A percentile compares a stretch with the other conserved stretches of the same genome.
These are phyloP conservation scores for Ananas comosus DNA, from an alignment of 176 grass and related monocot species.

Conservation along the genomic window DNA sequence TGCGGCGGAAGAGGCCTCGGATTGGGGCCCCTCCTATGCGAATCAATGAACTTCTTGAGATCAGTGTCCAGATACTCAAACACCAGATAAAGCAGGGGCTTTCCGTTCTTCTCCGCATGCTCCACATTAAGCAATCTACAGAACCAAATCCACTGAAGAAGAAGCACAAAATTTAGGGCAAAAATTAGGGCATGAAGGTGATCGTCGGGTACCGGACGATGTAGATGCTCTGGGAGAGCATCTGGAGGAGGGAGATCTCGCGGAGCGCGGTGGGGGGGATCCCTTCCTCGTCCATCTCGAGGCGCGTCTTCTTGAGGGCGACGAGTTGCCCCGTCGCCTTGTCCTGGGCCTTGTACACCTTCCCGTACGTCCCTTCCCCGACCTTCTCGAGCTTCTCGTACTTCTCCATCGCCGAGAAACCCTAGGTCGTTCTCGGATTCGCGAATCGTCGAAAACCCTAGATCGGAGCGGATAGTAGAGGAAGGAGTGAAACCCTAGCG, in stretches of 20 bases:
- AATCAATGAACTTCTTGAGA: constrained; percentile 85
- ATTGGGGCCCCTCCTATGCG: constrained; percentile 32
- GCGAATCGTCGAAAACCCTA: not conserved
- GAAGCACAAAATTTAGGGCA: not conserved
- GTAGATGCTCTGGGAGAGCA: constrained; percentile 84
- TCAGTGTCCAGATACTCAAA: constrained; percentile 92
- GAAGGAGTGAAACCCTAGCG: constrained; percentile 1
- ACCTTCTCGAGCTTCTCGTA: constrained; percentile 99
- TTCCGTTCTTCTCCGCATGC: constrained; percentile 60
- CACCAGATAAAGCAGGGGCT: constrained; percentile 75
- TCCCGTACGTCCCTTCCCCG: constrained; percentile 48
- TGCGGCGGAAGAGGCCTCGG: constrained; percentile 41
- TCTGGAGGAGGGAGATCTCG: constrained; percentile 87
- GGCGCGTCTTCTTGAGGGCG: constrained; percentile 77
- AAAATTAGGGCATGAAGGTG: not conserved
- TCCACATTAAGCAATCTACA: constrained; percentile 68
- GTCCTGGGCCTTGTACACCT: constrained; percentile 52
- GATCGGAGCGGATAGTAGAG: constrained; percentile 2
- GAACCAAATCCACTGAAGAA: not conserved
- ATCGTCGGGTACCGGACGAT: constrained; percentile 39
- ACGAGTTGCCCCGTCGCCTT: constrained; percentile 37
- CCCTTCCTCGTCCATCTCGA: constrained; percentile 98
- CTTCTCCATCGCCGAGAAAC: constrained; percentile 47
- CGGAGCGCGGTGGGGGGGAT: constrained; percentile 80
- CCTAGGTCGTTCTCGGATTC: not conserved